phyloP scores from a whole-genome alignment of 176 grass and related monocot species.

The Oryza rufipogon region DNA sequence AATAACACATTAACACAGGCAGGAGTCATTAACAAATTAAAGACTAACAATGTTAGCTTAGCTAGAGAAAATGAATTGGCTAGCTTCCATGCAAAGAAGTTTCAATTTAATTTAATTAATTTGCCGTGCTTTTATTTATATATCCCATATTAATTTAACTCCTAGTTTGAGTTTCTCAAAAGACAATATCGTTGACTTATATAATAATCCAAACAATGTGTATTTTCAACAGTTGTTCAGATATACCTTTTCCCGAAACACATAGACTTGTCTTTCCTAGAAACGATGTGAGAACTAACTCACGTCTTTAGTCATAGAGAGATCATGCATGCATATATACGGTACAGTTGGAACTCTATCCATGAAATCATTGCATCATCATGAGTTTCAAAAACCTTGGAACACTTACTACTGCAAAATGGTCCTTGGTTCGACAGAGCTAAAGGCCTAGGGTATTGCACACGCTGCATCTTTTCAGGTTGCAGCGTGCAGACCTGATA shows the following conservation, averaged over 20 bases:
- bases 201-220: conserved; percentile 15
- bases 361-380: conserved; percentile 58
- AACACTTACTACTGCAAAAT: not conserved
- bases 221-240: conserved; percentile 24
- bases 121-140: not conserved
- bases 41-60: not conserved
- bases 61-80: not conserved
- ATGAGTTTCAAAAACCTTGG: conserved; percentile 30
- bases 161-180: not conserved
- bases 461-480: conserved; percentile 6
- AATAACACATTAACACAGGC: not conserved
- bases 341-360: conserved; percentile 1
- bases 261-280: conserved; percentile 24
- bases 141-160: no score
- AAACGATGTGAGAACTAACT: conserved; percentile 4
- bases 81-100: not conserved
- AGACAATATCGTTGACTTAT: not conserved
- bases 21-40: not conserved
- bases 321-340: not conserved
- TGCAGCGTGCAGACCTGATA: not conserved
- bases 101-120: not conserved
- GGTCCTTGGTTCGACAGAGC: conserved; percentile 35
- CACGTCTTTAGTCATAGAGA: not conserved
- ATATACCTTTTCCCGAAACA: conserved; percentile 18
- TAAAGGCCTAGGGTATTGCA: conserved; percentile 49